phyloP scores from a whole-genome alignment of 345 rosid species.

The Garcia nutans region DNA sequence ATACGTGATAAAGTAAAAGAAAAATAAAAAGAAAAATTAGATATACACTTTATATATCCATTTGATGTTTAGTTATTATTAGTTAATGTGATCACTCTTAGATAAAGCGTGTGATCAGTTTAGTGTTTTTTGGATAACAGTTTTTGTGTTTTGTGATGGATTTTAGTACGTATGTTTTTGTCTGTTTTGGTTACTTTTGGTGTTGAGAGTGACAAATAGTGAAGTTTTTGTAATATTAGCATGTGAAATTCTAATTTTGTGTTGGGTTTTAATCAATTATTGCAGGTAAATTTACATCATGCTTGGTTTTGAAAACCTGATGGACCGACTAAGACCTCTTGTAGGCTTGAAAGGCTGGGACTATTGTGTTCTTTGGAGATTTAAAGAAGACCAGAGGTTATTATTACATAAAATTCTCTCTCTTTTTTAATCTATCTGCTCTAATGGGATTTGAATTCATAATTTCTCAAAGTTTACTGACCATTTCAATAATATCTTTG shows the following conservation, averaged over 20 bases:
- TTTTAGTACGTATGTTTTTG: neutral
- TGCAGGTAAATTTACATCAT: slow-evolving; percentile 29
- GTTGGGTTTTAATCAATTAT: neutral
- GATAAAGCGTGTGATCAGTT: neutral
- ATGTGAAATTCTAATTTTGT: neutral
- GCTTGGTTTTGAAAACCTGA: slow-evolving; percentile 47
- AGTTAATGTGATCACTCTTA: neutral
- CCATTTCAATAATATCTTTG: too few relatives aligned
- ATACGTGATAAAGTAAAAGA: too few relatives aligned
- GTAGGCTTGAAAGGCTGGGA: slow-evolving; percentile 78
- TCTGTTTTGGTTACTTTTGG: neutral
- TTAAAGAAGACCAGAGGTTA: slow-evolving; percentile 88
- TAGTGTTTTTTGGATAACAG: slow-evolving; percentile 1
- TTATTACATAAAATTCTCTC: slow-evolving; percentile 9
- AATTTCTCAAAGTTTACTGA: too few relatives aligned
- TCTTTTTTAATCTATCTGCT: neutral
- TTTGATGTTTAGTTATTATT: neutral
- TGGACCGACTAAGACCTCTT: slow-evolving; percentile 67
- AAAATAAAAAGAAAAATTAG: too few relatives aligned
- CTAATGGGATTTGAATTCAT: too few relatives aligned
- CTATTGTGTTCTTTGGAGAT: slow-evolving; percentile 77
- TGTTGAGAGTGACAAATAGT: neutral
- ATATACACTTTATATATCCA: neutral
- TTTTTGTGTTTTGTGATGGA: neutral
- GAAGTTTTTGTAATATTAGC: too few relatives aligned